A percentile compares a stretch with the other conserved stretches of the same genome.
Evolutionary conservation across 305 asterid species (phyloP).

Genomic region (Euphrasia arctica): DNA sequence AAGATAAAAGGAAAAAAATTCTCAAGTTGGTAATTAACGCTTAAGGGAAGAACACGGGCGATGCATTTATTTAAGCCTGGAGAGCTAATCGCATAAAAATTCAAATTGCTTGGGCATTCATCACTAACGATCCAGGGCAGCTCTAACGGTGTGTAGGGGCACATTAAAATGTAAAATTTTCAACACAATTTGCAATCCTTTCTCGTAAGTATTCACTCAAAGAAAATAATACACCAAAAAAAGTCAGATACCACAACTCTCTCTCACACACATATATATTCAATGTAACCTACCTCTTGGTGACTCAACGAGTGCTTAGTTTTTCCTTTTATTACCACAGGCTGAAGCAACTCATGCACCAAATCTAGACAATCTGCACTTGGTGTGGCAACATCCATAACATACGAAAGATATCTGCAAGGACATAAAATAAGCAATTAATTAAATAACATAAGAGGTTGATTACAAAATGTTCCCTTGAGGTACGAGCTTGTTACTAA

Average conservation of each 20-base stretch:
- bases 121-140: too few species aligned
- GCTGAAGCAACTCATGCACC: slow-evolving; percentile 79
- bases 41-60: too few species aligned
- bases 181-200: not conserved
- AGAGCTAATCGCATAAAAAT: too few species aligned
- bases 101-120: too few species aligned
- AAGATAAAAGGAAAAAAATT: not conserved
- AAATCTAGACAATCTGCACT: slow-evolving; percentile 82
- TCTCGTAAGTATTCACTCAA: slow-evolving; percentile 8
- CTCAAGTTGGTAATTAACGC: not conserved
- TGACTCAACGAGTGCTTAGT: slow-evolving; percentile 67
- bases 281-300: slow-evolving; percentile 71
- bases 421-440: not conserved
- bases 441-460: slow-evolving; percentile 1
- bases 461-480: not conserved
- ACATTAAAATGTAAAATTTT: not conserved
- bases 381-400: slow-evolving; percentile 98
- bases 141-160: too few species aligned
- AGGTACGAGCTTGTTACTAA: not conserved
- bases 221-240: not conserved
- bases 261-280: not conserved
- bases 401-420: slow-evolving; percentile 82
- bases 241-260: not conserved
- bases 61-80: too few species aligned
- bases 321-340: slow-evolving; percentile 66